Percentiles rank a stretch among this genome's conserved stretches.
phyloP scores from a whole-genome alignment of 2,329 filamentous ascomycete genomes.

The Sporothrix luriei region DNA sequence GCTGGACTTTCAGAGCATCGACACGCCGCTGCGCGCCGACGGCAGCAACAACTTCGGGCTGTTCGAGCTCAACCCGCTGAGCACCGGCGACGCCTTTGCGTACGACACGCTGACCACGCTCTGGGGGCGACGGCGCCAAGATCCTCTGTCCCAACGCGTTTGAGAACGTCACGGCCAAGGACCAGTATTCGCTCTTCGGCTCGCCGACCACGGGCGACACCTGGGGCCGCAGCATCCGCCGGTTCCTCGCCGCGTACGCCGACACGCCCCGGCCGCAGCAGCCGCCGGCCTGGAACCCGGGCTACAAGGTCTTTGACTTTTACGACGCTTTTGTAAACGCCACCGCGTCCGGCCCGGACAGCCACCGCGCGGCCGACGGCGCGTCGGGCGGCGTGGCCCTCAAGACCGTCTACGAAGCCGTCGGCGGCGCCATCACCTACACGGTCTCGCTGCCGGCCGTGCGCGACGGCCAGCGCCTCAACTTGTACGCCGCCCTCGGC shows the following conservation, averaged over 20 bases:
- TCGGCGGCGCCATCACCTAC: constrained; percentile 12
- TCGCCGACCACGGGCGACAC: constrained; percentile 19
- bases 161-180: constrained; percentile 22
- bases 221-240: constrained; percentile 4
- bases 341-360: constrained; percentile 17
- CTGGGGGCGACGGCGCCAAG: constrained; percentile 23
- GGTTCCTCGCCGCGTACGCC: neutral
- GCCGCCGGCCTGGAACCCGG: constrained; percentile 18
- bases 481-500: constrained; percentile 23
- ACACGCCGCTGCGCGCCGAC: constrained; percentile 12
- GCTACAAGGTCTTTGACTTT: constrained; percentile 11
- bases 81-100: neutral
- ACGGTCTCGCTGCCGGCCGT: neutral
- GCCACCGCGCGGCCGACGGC: constrained; percentile 5
- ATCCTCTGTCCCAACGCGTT: constrained; percentile 21
- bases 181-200: constrained; percentile 23
- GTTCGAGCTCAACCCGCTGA: constrained; percentile 19
- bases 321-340: neutral
- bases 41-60: constrained; percentile 20
- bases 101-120: constrained; percentile 18
- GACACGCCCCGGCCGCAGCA: constrained; percentile 9
- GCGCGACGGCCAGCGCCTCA: constrained; percentile 11
- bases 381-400: constrained; percentile 7
- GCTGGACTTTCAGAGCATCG: constrained; percentile 19
- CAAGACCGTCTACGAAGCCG: constrained; percentile 19